Percentiles rank a stretch among this genome's conserved stretches.
phyloP scores from a whole-genome alignment of 108 stramenopile species.

The Asterionellopsis glacialis region DNA sequence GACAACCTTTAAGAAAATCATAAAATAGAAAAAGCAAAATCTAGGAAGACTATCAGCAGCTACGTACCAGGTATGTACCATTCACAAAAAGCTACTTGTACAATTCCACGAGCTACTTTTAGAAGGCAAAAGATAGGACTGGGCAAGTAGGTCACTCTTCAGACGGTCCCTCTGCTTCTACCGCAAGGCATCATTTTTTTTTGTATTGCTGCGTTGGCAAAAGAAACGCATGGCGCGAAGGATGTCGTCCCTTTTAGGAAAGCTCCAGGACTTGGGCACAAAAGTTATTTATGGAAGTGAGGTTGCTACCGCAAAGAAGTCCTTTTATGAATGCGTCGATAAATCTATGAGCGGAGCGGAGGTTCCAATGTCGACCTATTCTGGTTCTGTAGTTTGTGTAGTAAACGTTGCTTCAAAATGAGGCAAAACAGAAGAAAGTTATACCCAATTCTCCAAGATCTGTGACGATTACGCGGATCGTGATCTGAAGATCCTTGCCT shows the following conservation, averaged over 20 bases:
- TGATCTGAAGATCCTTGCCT: slow-evolving; percentile 70
- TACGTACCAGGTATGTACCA: too few species aligned
- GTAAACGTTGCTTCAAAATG: slow-evolving; percentile 74
- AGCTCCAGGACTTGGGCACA: not conserved
- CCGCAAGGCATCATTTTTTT: too few species aligned
- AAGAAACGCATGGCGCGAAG: too few species aligned
- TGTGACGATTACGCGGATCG: slow-evolving; percentile 45
- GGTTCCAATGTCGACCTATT: slow-evolving; percentile 42
- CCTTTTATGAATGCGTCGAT: slow-evolving; percentile 51
- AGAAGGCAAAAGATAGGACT: too few species aligned
- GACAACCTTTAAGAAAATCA: too few species aligned
- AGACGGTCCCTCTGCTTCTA: too few species aligned
- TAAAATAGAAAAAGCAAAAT: too few species aligned
- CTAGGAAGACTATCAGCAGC: too few species aligned
- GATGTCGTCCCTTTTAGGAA: not conserved
- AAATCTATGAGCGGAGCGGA: slow-evolving; percentile 41
- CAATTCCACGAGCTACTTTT: too few species aligned
- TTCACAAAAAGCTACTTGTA: too few species aligned
- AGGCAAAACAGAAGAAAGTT: slow-evolving; percentile 44
- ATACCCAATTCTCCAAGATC: slow-evolving; percentile 37
- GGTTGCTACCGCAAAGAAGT: slow-evolving; percentile 5
- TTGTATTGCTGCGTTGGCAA: too few species aligned
- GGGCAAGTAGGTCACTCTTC: too few species aligned
- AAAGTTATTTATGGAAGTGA: slow-evolving; percentile 5
- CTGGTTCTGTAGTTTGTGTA: slow-evolving; percentile 56